Evolutionary conservation across 495 filamentous ascomycete genomes (phyloP).

Genomic region (Amorphotheca resinae): DNA sequence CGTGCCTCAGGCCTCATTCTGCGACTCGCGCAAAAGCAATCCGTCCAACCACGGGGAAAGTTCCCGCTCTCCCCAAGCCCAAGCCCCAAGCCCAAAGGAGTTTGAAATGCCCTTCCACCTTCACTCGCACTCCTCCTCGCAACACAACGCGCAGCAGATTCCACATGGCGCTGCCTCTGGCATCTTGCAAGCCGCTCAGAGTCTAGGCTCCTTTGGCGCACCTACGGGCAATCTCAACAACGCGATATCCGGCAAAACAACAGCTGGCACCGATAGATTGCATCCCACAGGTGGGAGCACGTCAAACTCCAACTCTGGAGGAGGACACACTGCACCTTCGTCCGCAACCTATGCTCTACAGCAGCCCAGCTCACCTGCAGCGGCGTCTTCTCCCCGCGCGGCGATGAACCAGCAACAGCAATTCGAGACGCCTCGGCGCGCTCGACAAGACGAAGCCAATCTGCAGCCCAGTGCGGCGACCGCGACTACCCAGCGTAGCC

Average conservation of each 20-base stretch:
- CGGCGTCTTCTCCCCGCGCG: constrained; percentile 9
- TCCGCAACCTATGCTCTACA: constrained; percentile 6
- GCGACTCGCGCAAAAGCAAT: no score
- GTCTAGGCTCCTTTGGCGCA: constrained; percentile 36
- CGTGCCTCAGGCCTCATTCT: no score
- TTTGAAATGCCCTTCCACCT: constrained; percentile 12
- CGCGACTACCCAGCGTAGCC: constrained; percentile 26
- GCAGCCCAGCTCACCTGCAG: constrained; percentile 9
- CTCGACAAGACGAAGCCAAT: constrained; percentile 64
- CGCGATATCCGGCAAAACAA: constrained; percentile 25
- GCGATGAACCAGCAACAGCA: constrained; percentile 32
- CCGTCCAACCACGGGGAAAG: no score
- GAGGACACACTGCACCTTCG: constrained; percentile 8
- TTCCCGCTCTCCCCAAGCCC: no score
- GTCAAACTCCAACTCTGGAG: constrained; percentile 7
- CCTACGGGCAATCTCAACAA: constrained; percentile 27
- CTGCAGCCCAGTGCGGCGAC: constrained; percentile 44
- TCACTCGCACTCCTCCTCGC: constrained; percentile 11
- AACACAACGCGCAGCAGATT: constrained; percentile 10
- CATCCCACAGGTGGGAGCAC: constrained; percentile 16
- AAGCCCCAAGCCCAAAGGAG: background rate
- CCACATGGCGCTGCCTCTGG: constrained; percentile 17
- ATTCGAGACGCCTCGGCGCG: constrained; percentile 43
- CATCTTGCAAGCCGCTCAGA: constrained; percentile 30
- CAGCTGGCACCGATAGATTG: constrained; percentile 25